Evolutionary conservation across 495 filamentous ascomycete species (phyloP), one percentile per base, ranked within the genome.

Genomic region (Penicillium silybi): DNA sequence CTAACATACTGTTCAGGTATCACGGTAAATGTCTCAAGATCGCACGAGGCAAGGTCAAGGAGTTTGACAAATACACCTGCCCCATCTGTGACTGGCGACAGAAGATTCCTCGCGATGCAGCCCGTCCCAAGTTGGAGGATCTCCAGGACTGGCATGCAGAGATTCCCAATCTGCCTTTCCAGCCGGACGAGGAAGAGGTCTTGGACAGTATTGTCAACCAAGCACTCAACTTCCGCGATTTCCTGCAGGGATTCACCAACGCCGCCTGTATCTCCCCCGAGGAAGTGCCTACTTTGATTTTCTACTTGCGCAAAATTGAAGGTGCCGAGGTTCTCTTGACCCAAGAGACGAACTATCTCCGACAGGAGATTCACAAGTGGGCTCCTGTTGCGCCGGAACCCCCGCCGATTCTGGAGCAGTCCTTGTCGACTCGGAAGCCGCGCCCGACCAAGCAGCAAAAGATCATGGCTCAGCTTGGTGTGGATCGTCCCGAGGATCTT

Each of bases 1-100:
- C 52, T 64, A 51, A 67, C 48, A 26, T 16, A 11, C 13, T 10
- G 3, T 22, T 20, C 53, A 90, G 87, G 87, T 99, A 99, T 61
- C 93, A 99, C 60, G 90, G 92, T 35, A 97, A 97, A 69, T 99
- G 93, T 64, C 78, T 99, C 32, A 99, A 99, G 75, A 97, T 99
- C 52, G 95, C 95, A 15, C 82, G 93, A 40, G 93, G 93, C 13
- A 97, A 97, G 61, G 88, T 97, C 52, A 97, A 96, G 72, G 93
- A 97, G 59, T 92, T 95, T 51, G 95, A 97, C 59, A 95, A 95
- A 64, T 99, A 96, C 71, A 97, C 92, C 16, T 99, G 93, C 59
- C 93, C 93, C 0, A 95, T 99, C 56, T 99, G 93, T 66, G 93
- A 99, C 61, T 97, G 90, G 82, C 85, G 93, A 23, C 87, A 96